Conservation (phyloP, 192 early-diverging fungal genomes). For the Podochytrium sp. region DNA sequence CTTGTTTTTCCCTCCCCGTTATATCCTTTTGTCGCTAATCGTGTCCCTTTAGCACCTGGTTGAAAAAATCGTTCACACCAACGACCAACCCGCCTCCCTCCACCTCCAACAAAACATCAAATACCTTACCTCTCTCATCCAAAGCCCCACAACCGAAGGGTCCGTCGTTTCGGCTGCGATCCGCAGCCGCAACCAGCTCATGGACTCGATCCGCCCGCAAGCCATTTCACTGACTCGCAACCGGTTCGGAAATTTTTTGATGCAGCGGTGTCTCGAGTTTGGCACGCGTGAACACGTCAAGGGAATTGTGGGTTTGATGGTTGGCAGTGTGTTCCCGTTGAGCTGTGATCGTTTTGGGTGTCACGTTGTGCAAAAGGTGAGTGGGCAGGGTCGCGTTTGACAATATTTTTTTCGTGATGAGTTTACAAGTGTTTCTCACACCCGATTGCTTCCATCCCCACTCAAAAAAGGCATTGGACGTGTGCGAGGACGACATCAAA, state of each 20-base stretch:
- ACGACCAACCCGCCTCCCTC: slow-evolving; percentile 76
- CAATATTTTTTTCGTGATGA: background rate
- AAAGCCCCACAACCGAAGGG: background rate
- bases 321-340: slow-evolving; percentile 61
- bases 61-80: slow-evolving; percentile 70
- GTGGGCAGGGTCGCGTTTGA: background rate
- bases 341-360: slow-evolving; percentile 79
- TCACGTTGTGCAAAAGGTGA: slow-evolving; percentile 78
- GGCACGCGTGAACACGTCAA: slow-evolving; percentile 64
- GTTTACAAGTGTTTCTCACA: background rate
- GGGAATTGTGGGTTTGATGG: slow-evolving; percentile 59
- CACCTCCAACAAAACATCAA: slow-evolving; percentile 74
- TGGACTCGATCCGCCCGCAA: slow-evolving; percentile 61
- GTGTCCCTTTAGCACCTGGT: slow-evolving; percentile 54
- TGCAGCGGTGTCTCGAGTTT: slow-evolving; percentile 72
- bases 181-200: slow-evolving; percentile 52
- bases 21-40: background rate
- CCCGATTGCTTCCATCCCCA: background rate
- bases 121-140: slow-evolving; percentile 49
- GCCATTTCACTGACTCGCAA: slow-evolving; percentile 69
- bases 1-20: background rate
- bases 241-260: slow-evolving; percentile 78
- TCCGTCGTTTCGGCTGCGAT: slow-evolving; percentile 4
- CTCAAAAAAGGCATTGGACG: slow-evolving; percentile 58
- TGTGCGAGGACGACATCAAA: slow-evolving; percentile 64